These are phyloP conservation scores for Citrullus amarus DNA, from an alignment of 306 rosid genomes.

Conservation along the genomic window DNA sequence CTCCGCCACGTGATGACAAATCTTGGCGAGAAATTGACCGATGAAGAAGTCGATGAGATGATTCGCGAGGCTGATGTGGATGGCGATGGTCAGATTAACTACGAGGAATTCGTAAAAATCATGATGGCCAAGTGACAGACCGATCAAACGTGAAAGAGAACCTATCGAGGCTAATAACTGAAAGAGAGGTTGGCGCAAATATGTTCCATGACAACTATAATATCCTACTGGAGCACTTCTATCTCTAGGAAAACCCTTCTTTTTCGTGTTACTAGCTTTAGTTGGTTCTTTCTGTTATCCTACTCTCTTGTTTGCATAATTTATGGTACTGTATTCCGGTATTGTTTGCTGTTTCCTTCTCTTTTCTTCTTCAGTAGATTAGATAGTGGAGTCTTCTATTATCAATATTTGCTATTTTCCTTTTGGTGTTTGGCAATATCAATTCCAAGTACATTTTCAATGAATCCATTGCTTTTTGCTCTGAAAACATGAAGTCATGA, in stretches of 20 bases:
- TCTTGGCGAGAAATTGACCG: constrained; percentile 81
- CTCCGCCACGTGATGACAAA: constrained; percentile 82
- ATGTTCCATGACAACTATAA: background rate
- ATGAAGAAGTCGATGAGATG: constrained; percentile 77
- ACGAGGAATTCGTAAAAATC: constrained; percentile 74
- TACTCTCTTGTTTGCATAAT: constrained; percentile 38
- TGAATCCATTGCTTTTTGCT: constrained; percentile 1
- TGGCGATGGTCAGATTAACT: constrained; percentile 76
- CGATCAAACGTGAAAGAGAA: background rate
- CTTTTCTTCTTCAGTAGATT: background rate
- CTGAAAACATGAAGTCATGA: background rate
- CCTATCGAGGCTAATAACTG: background rate
- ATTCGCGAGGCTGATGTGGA: constrained; percentile 78
- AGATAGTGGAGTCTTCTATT: constrained; percentile 5
- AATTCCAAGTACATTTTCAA: background rate
- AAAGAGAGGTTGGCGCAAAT: background rate
- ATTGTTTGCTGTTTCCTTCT: constrained; percentile 27
- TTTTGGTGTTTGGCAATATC: background rate
- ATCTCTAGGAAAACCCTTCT: background rate
- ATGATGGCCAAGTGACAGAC: constrained; percentile 73
- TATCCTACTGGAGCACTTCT: background rate
- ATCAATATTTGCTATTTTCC: constrained; percentile 7
- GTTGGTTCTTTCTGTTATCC: constrained; percentile 27
- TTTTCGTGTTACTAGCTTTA: constrained; percentile 44
- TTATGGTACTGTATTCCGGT: constrained; percentile 35